phyloP scores from a whole-genome alignment of 768 basidiomycete species.

The Cubamyces lactineus region DNA sequence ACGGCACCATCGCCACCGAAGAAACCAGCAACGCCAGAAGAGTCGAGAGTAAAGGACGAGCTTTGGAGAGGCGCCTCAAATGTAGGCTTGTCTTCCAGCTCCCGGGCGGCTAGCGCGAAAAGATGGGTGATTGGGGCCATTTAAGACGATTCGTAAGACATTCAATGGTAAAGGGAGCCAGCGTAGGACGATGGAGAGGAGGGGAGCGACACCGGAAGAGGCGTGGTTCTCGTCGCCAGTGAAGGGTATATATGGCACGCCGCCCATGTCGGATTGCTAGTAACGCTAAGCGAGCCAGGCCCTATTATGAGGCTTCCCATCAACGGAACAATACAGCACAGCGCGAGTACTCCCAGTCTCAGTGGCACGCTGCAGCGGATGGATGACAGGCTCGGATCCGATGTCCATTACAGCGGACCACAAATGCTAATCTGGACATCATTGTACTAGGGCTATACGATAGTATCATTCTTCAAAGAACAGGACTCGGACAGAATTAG shows the following conservation, averaged over 20 bases:
- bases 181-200: neutral
- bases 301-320: neutral
- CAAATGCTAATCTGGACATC: no score
- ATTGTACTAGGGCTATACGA: no score
- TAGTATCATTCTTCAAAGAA: no score
- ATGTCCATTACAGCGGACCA: no score
- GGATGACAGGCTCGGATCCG: no score
- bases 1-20: slow-evolving; percentile 23
- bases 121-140: neutral
- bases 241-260: neutral
- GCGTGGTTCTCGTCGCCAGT: neutral
- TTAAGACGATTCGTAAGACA: neutral
- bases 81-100: neutral
- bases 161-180: neutral
- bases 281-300: neutral
- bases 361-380: neutral
- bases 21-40: slow-evolving; percentile 21
- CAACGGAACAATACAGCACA: neutral
- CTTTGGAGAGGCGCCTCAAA: neutral
- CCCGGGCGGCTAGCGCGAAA: neutral
- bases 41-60: slow-evolving; percentile 17
- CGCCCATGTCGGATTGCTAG: neutral
- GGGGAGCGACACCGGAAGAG: neutral
- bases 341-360: neutral
- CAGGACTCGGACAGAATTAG: no score